Evolutionary conservation across 164 flowering plant genomes (phyloP), one percentile per base, ranked within the genome.

Genomic region (Tinospora cordifolia): DNA sequence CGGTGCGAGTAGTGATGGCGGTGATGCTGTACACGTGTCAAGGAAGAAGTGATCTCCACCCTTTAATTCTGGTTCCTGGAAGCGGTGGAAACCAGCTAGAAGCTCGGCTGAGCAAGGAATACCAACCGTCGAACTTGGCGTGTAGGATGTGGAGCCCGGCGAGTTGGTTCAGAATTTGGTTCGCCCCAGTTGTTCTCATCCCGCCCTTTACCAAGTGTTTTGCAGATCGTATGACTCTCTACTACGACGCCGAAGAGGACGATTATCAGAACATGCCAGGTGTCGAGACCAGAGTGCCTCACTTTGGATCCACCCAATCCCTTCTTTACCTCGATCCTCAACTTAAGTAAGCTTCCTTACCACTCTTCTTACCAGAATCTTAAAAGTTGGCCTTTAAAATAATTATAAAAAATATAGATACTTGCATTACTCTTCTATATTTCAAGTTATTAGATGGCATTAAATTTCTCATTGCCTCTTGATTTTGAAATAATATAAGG

Each of bases 101-200:
- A 70, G 97, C 84, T 0, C 73, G 92, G 76, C 72, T 90, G 10
- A 89, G 86, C 27, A 51, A 65, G 3, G 75, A 68, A 19, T 93
- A 88, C 84, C 84, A 83, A 75, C 81, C 93, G 15, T 62, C 87
- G n/a, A 84, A 83, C 76, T 66, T 79, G 17, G 5, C 83, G 22
- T 93, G 98, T 84, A 76, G 63, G 66, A 76, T 81, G 22, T 79
- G 80, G 81, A 71, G 80, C 57, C 85, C 86, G 26, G 21, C 69
- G 9, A 84, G 85, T 0, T 90, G 97, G 98, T 93, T 89, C 83
- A 80, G 97, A 83, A 80, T 94, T 0, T 94, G 96, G 99, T 92
- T 94, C 83, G 89, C 87, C 62, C 80, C 83, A 7, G 68, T 66
- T 36, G 92, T 94, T 19, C 68, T 94, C 0, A 22, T 88, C 0